A percentile compares a stretch with the other conserved stretches of the same genome.
phyloP scores from a whole-genome alignment of 2,329 filamentous ascomycete species.

The Myotisia sp. region DNA sequence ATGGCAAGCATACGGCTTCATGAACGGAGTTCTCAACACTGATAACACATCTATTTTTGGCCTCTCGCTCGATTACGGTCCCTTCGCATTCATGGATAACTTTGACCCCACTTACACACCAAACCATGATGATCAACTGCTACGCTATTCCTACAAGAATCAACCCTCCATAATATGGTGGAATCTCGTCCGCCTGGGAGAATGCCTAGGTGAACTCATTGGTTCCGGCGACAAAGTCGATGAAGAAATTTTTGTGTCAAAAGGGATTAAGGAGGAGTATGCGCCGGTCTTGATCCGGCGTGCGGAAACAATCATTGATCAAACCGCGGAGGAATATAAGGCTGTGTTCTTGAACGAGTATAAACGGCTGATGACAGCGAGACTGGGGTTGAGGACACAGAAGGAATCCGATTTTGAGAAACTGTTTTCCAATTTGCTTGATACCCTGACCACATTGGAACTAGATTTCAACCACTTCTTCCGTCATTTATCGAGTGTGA shows the following conservation, averaged over 20 bases:
- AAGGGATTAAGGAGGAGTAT: constrained; percentile 58
- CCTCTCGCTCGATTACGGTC: constrained; percentile 83
- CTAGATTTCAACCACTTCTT: constrained; percentile 95
- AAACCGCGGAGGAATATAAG: constrained; percentile 75
- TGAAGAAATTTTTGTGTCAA: constrained; percentile 51
- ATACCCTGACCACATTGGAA: constrained; percentile 65
- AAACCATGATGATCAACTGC: constrained; percentile 82
- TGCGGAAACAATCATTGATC: constrained; percentile 70
- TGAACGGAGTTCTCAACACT: constrained; percentile 95
- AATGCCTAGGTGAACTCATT: constrained; percentile 75
- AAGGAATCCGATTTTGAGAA: constrained; percentile 63
- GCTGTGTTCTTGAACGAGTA: constrained; percentile 79
- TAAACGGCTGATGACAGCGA: constrained; percentile 63
- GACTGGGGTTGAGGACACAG: constrained; percentile 59
- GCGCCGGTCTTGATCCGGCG: constrained; percentile 57
- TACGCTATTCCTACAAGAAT: constrained; percentile 84
- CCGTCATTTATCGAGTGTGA: constrained; percentile 56
- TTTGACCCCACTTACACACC: constrained; percentile 92
- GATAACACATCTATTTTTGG: constrained; percentile 91
- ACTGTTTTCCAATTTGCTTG: constrained; percentile 68
- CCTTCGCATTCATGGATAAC: constrained; percentile 94
- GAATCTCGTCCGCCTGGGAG: constrained; percentile 86
- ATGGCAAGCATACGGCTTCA: constrained; percentile 99
- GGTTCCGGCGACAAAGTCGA: constrained; percentile 64
- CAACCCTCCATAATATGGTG: constrained; percentile 97